Conservation (phyloP, 139 green algal genomes). For the Zygnema cylindricum region DNA sequence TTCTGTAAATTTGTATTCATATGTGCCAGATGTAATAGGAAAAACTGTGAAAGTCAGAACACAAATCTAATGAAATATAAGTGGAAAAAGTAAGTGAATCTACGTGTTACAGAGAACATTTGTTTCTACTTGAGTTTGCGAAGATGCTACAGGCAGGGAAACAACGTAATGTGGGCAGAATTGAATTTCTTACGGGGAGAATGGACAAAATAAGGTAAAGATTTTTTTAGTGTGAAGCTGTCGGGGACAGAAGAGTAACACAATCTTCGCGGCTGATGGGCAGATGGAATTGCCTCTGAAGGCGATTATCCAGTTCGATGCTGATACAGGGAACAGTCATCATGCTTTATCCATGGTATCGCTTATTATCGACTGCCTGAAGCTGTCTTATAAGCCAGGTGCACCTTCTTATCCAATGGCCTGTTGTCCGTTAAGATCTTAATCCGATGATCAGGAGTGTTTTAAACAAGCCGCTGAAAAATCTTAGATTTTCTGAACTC, state of each 20-base stretch:
- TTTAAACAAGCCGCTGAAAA: too few relatives aligned
- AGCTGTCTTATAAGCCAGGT: slow-evolving; percentile 41
- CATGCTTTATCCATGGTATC: slow-evolving; percentile 37
- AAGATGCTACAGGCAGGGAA: neutral
- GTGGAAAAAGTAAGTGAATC: too few relatives aligned
- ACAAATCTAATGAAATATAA: too few relatives aligned
- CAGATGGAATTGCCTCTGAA: slow-evolving; percentile 38
- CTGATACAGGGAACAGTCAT: slow-evolving; percentile 23
- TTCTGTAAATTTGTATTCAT: too few relatives aligned
- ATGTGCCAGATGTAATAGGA: too few relatives aligned
- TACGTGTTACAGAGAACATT: too few relatives aligned
- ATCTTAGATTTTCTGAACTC: too few relatives aligned
- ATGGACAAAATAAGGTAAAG: neutral
- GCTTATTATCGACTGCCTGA: slow-evolving; percentile 42
- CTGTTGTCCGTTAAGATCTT: too few relatives aligned
- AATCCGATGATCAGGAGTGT: too few relatives aligned
- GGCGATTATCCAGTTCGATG: slow-evolving; percentile 50
- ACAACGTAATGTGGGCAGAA: neutral
- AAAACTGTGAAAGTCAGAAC: too few relatives aligned
- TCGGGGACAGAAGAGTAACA: neutral
- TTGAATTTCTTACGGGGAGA: neutral
- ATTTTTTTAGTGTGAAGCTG: neutral
- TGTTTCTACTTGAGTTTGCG: too few relatives aligned
- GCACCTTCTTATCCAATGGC: too few relatives aligned
- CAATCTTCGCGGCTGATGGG: neutral